Evolutionary conservation across 345 rosid species (phyloP).

Genomic region (Pistacia vera): DNA sequence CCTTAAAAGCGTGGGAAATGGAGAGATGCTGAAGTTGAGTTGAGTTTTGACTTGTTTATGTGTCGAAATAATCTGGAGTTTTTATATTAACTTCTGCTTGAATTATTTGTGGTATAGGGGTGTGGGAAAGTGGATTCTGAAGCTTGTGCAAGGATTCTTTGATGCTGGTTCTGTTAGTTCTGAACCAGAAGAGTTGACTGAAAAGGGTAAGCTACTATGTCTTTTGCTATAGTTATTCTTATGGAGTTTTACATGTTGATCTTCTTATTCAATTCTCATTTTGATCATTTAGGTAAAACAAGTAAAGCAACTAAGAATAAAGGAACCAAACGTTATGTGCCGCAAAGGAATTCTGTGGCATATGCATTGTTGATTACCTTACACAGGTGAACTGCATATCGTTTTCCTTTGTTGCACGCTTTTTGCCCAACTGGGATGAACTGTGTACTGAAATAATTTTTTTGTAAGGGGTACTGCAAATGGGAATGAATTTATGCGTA

Average conservation of each 20-base stretch:
- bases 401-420: neutral
- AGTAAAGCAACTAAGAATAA: constrained; percentile 46
- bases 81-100: neutral
- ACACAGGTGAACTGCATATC: constrained; percentile 51
- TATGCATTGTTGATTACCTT: constrained; percentile 82
- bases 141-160: constrained; percentile 67
- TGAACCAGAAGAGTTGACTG: constrained; percentile 51
- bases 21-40: too few species aligned
- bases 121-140: constrained; percentile 86
- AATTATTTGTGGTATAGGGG: constrained; percentile 58
- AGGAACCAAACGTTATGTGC: constrained; percentile 61
- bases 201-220: constrained; percentile 36
- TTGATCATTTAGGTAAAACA: constrained; percentile 44
- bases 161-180: constrained; percentile 44
- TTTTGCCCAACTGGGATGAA: constrained; percentile 13
- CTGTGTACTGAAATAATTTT: constrained; percentile 14
- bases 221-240: neutral
- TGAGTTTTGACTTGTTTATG: too few species aligned
- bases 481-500: constrained; percentile 77
- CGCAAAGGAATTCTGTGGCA: constrained; percentile 80
- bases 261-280: neutral
- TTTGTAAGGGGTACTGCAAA: constrained; percentile 53
- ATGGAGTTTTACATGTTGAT: neutral
- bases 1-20: too few species aligned
- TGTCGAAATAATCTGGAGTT: too few species aligned